Evolutionary conservation across 257 asterid genomes (phyloP).

Genomic region (Datura wrightii): DNA sequence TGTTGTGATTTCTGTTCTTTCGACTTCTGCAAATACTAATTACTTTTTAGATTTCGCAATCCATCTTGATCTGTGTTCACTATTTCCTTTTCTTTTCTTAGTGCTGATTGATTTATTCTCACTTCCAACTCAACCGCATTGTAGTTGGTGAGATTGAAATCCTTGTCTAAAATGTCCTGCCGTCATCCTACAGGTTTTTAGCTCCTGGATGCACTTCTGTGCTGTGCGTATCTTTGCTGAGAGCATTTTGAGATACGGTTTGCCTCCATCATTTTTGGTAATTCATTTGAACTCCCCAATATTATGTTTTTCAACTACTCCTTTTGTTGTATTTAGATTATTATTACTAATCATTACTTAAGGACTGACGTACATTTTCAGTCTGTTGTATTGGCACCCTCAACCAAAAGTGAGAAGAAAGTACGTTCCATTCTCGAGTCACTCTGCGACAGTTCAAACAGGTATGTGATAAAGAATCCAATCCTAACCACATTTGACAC

Average conservation of each 20-base stretch:
- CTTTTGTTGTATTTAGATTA: neutral
- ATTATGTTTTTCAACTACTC: neutral
- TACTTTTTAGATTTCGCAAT: neutral
- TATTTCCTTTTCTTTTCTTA: neutral
- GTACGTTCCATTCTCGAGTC: slow-evolving; percentile 82
- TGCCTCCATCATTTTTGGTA: slow-evolving; percentile 77
- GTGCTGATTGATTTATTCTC: neutral
- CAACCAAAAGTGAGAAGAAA: slow-evolving; percentile 85
- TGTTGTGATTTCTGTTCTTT: slow-evolving; percentile 1
- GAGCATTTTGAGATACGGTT: slow-evolving; percentile 90
- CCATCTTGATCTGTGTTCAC: neutral
- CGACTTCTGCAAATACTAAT: neutral
- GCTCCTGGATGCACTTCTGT: slow-evolving; percentile 97
- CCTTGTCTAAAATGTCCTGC: slow-evolving; percentile 13
- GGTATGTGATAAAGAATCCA: slow-evolving; percentile 49
- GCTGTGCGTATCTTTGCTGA: slow-evolving; percentile 87
- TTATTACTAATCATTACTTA: neutral
- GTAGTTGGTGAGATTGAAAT: neutral
- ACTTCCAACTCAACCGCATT: neutral
- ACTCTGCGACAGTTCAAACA: slow-evolving; percentile 69
- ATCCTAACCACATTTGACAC: neutral
- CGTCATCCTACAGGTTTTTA: slow-evolving; percentile 66
- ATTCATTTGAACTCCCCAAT: slow-evolving; percentile 22
- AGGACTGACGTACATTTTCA: slow-evolving; percentile 41
- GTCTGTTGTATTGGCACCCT: slow-evolving; percentile 87